Conservation (phyloP, 2,329 filamentous ascomycete genomes). For the Trichoderma koningii region DNA sequence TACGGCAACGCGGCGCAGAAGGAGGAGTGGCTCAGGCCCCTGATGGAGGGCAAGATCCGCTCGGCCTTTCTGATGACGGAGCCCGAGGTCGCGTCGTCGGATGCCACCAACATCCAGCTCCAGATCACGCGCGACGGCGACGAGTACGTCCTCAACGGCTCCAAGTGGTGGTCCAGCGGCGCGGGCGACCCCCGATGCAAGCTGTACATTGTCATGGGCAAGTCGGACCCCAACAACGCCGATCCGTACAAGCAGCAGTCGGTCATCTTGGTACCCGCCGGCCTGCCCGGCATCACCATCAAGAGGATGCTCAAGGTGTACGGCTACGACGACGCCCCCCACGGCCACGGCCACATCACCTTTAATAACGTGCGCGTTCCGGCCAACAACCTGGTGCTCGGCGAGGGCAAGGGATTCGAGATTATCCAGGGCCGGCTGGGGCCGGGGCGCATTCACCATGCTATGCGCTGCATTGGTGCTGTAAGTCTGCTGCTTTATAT, state of each 20-base stretch:
- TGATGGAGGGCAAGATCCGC: constrained; percentile 82
- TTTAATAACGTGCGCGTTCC: constrained; percentile 92
- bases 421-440: constrained; percentile 97
- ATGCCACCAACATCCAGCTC: constrained; percentile 91
- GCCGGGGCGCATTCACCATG: constrained; percentile 95
- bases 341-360: constrained; percentile 90
- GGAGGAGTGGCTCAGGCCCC: constrained; percentile 75
- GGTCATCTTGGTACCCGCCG: constrained; percentile 82
- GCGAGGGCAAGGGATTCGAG: constrained; percentile 92
- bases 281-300: constrained; percentile 83
- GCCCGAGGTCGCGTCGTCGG: constrained; percentile 81
- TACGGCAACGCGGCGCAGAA: constrained; percentile 88
- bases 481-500: constrained; percentile 45
- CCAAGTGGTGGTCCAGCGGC: constrained; percentile 99
- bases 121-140: constrained; percentile 80
- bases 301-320: constrained; percentile 92
- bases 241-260: constrained; percentile 89
- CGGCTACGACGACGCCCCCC: constrained; percentile 96
- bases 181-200: constrained; percentile 90
- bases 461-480: constrained; percentile 91
- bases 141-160: constrained; percentile 86
- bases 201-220: constrained; percentile 96
- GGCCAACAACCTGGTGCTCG: constrained; percentile 79
- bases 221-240: constrained; percentile 74
- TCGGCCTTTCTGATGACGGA: constrained; percentile 95